phyloP scores from a whole-genome alignment of 495 filamentous ascomycete genomes.

The Talaromyces stipitatus region DNA sequence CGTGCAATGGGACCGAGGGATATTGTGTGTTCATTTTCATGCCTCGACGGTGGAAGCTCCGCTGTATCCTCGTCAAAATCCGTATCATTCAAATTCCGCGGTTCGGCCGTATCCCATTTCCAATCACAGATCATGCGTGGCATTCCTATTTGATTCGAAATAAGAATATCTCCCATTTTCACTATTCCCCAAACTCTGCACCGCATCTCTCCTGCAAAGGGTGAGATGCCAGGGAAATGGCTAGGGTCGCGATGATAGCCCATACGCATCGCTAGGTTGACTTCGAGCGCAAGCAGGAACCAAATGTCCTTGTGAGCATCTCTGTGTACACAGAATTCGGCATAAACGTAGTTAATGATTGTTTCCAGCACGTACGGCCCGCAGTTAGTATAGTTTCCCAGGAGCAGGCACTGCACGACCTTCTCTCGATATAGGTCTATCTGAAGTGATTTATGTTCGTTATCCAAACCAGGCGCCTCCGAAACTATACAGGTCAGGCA shows the following conservation, averaged over 20 bases:
- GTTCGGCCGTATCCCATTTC: no score
- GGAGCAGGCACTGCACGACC: constrained; percentile 20
- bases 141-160: no score
- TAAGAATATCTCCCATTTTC: no score
- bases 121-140: no score
- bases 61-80: no score
- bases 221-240: constrained; percentile 36
- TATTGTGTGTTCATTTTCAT: no score
- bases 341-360: constrained; percentile 27
- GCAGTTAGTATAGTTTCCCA: constrained; percentile 28
- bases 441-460: constrained; percentile 10
- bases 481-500: constrained; percentile 13
- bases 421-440: constrained; percentile 19
- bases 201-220: constrained; percentile 48
- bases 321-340: constrained; percentile 26
- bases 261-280: constrained; percentile 36
- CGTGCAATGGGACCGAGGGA: no score
- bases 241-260: constrained; percentile 42
- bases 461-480: constrained; percentile 5
- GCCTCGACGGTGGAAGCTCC: no score
- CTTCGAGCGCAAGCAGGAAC: constrained; percentile 26
- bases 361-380: constrained; percentile 34
- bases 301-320: constrained; percentile 35
- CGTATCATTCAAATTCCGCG: no score
- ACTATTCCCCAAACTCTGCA: constrained; percentile 46